Base-by-base conservation (phyloP, 768 basidiomycete species). In the Candolleomyces efflorescens region DNA sequence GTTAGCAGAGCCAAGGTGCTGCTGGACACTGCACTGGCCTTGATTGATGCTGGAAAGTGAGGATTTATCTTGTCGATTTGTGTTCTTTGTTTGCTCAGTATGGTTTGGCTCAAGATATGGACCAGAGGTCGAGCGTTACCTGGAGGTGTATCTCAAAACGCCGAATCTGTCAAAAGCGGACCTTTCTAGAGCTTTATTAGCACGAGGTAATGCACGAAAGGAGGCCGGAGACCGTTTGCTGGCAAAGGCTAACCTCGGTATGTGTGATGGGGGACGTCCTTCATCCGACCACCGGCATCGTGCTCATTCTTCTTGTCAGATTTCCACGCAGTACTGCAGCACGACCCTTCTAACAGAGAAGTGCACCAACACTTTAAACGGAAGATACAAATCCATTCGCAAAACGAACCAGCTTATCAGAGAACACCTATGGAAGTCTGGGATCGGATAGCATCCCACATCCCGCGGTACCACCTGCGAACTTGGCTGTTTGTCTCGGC, bases 401-500 rank as follows among this genome's bases (percentile, higher is more conserved):
- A 73, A 41, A 69, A 75, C 61, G 79, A 80, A 57, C 84, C 86
- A 2, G 82, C 85, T 2, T 82, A 80, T 3, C 84, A 81, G 59
- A 81, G 85, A 20, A 78, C 80, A 17, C 86, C 87, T 0, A 72
- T 76, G 6, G 87, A 89, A 71, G 77, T 89, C 43, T 89, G 87
- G 86, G 84, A 85, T 61, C 75, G 79, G 13, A 84, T 89, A 44
- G 86, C 86, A 5, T 68, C 73, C 53, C 78, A 81, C 60, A 83
- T 82, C 43, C 85, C 86, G 6, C 80, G 86, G 15, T 82, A 83
- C 61, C 80, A 86, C 66, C 80, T 89, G 27, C 81, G 87, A n/a
- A 80, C 78, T 15, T 89, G 85, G 86, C 78, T 87, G 41, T 85
- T 77, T 55, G 77, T 87, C 24, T 86, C 85, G 2, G 69, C 80